These are phyloP conservation scores for Parachaetomium inaequale DNA, from an alignment of 495 filamentous ascomycete species.

Conservation along the genomic window DNA sequence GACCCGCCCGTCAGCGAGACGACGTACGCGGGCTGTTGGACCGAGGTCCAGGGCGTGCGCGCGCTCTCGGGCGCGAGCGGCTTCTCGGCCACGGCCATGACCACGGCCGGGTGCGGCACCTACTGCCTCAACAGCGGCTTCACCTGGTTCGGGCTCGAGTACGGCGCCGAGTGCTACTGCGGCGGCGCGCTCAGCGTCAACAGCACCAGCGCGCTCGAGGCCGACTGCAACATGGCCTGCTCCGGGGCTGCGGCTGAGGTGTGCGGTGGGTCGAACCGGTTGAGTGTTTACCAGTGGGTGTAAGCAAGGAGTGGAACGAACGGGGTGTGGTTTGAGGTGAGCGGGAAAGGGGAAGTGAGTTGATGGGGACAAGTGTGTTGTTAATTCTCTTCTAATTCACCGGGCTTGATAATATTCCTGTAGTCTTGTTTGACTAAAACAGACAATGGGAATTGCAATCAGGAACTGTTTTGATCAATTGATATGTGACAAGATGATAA, in stretches of 20 bases:
- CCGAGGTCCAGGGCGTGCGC: conserved; percentile 10
- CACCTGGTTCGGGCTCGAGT: conserved; percentile 40
- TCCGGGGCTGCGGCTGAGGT: background rate
- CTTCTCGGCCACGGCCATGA: conserved; percentile 13
- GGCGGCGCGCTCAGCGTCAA: conserved; percentile 36
- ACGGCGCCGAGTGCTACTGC: conserved; percentile 60
- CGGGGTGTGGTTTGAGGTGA: background rate
- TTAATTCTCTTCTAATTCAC: no score
- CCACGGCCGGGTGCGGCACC: conserved; percentile 4
- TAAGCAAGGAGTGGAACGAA: background rate
- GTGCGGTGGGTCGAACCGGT: conserved; percentile 19
- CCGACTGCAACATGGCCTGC: conserved; percentile 17
- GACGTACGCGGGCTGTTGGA: conserved; percentile 14
- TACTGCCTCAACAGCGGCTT: conserved; percentile 27
- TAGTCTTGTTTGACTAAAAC: background rate
- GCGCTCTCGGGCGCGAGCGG: background rate
- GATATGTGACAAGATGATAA: background rate
- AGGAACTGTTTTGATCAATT: no score
- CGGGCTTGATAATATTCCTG: no score
- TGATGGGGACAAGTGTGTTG: background rate
- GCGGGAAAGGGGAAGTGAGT: background rate
- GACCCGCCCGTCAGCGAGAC: background rate
- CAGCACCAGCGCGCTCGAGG: background rate
- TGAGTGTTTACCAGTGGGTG: conserved; percentile 27
- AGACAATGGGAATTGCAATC: background rate